phyloP scores from a whole-genome alignment of 495 filamentous ascomycete species.

The Penicillium bialowiezense region DNA sequence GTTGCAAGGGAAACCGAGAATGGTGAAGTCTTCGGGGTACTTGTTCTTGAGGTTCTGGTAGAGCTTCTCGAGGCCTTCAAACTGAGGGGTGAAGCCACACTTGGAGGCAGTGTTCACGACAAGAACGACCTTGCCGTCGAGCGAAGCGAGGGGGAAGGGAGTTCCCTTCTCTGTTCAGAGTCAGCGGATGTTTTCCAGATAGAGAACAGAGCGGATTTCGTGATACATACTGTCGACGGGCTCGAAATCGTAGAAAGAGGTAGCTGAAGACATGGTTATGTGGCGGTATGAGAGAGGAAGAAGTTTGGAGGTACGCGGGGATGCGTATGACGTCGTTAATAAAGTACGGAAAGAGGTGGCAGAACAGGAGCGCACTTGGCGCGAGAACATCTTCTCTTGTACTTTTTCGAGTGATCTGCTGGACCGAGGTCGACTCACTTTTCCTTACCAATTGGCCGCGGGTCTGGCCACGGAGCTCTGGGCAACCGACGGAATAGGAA shows the following conservation, averaged over 20 bases:
- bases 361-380: not conserved
- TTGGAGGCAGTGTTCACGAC: conserved; percentile 98
- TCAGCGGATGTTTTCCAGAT: conserved; percentile 12
- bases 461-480: conserved; percentile 2
- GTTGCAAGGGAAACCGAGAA: conserved; percentile 98
- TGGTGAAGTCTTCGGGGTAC: conserved; percentile 71
- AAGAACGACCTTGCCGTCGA: conserved; percentile 89
- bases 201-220: not conserved
- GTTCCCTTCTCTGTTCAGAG: conserved; percentile 65
- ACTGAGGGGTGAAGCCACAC: conserved; percentile 99
- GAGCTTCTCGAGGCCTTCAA: conserved; percentile 82
- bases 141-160: conserved; percentile 62
- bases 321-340: conserved; percentile 4
- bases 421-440: not conserved
- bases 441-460: conserved; percentile 8
- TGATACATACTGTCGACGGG: conserved; percentile 68
- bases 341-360: conserved; percentile 2
- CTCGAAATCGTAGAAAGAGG: conserved; percentile 88
- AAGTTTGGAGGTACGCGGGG: not conserved
- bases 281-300: not conserved
- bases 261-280: conserved; percentile 79
- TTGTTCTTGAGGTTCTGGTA: conserved; percentile 72
- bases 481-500: not conserved
- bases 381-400: conserved; percentile 5
- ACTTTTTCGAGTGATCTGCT: not conserved